Percentiles rank a stretch among this genome's conserved stretches.
Conservation (phyloP, 2,329 filamentous ascomycete genomes). For the Colletotrichum australisinense region DNA sequence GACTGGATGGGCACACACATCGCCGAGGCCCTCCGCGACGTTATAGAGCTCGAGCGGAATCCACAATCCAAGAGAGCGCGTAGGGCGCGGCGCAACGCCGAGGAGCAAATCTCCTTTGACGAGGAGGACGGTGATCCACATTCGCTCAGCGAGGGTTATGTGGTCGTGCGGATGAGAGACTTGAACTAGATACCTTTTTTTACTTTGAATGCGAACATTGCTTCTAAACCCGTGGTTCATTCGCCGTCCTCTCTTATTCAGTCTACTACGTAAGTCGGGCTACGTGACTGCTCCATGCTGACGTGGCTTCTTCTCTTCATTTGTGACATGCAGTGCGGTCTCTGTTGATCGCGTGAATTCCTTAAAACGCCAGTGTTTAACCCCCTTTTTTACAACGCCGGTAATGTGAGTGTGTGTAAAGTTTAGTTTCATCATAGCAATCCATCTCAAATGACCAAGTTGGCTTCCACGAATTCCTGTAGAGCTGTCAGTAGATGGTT, state of each 20-base stretch:
- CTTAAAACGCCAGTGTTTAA: constrained; percentile 26
- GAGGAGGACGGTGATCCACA: constrained; percentile 62
- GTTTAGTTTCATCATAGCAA: neutral
- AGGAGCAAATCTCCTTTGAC: constrained; percentile 54
- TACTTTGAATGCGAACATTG: neutral
- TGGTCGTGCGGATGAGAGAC: constrained; percentile 64
- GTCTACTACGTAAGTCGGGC: neutral
- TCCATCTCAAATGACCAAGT: constrained; percentile 55
- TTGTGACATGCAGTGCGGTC: constrained; percentile 29
- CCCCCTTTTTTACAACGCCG: constrained; percentile 21
- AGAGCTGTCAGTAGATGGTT: neutral
- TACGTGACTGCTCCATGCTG: neutral
- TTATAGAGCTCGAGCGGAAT: constrained; percentile 42
- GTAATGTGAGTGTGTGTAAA: constrained; percentile 5
- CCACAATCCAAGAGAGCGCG: constrained; percentile 38
- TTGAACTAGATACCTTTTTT: constrained; percentile 53
- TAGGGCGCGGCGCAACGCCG: constrained; percentile 45
- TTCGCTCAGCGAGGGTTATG: constrained; percentile 62
- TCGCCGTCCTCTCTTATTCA: neutral
- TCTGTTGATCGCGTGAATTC: constrained; percentile 21
- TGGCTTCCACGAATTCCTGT: constrained; percentile 67
- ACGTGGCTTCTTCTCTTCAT: neutral
- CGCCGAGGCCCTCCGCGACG: constrained; percentile 61
- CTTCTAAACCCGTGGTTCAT: neutral
- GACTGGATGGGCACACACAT: constrained; percentile 70